Evolutionary conservation across 768 basidiomycete species (phyloP).

Genomic region (Phaffia tasmanica): DNA sequence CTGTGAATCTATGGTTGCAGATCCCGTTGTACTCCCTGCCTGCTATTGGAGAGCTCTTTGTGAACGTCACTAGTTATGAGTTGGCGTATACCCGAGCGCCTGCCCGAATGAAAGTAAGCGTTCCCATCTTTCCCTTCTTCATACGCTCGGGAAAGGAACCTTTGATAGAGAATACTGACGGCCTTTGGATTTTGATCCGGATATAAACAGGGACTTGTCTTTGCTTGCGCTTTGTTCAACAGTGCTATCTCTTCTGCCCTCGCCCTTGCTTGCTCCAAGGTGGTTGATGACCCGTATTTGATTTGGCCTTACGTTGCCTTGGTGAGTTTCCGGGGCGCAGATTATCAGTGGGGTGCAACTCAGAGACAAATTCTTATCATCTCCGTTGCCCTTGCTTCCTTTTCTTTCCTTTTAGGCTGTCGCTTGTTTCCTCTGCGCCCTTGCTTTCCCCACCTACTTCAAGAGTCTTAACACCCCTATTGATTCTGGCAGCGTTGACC

Average conservation of each 20-base stretch:
- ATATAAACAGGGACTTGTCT: slow-evolving; percentile 37
- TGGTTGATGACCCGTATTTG: slow-evolving; percentile 35
- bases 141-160: background rate
- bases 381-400: too few relatives aligned
- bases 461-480: slow-evolving; percentile 33
- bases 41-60: slow-evolving; percentile 36
- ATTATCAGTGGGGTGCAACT: too few relatives aligned
- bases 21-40: slow-evolving; percentile 33
- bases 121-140: background rate
- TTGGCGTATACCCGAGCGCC: slow-evolving; percentile 37
- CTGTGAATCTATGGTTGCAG: slow-evolving; percentile 30
- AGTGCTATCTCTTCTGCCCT: slow-evolving; percentile 35
- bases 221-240: slow-evolving; percentile 33
- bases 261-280: slow-evolving; percentile 23
- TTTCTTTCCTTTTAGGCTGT: slow-evolving; percentile 21
- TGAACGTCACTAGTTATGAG: slow-evolving; percentile 37
- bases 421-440: slow-evolving; percentile 29
- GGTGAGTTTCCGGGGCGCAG: too few relatives aligned
- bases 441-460: slow-evolving; percentile 33
- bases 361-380: too few relatives aligned
- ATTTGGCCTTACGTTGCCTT: slow-evolving; percentile 29
- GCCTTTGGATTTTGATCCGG: background rate
- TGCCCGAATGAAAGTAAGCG: slow-evolving; percentile 18
- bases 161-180: background rate
- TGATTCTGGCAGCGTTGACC: slow-evolving; percentile 28